A percentile compares a stretch with the other conserved stretches of the same genome.
phyloP scores from a whole-genome alignment of 176 grass and related monocot genomes.

The Avena eriantha region DNA sequence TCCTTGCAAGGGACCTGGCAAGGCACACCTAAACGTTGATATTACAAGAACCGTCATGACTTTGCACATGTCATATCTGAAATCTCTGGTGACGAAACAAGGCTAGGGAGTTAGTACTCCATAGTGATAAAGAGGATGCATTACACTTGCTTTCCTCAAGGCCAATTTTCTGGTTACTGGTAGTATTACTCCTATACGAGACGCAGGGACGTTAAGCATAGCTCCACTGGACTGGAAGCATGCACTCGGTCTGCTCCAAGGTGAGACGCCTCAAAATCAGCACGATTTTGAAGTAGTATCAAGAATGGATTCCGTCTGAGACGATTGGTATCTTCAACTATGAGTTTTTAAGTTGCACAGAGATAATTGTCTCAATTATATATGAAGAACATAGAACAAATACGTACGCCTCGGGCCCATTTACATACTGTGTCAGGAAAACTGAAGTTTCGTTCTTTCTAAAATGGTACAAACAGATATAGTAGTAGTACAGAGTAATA shows the following conservation, averaged over 20 bases:
- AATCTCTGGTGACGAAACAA: not conserved
- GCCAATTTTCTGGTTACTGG: too few relatives aligned
- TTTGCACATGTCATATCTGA: not conserved
- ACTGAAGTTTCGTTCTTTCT: not conserved
- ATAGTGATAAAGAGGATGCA: too few relatives aligned
- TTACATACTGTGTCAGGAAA: too few relatives aligned
- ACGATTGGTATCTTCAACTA: not conserved
- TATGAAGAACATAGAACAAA: not conserved
- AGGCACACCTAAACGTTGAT: not conserved
- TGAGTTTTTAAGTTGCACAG: not conserved
- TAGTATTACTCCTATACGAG: not conserved
- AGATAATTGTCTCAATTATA: not conserved
- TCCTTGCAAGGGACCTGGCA: not conserved
- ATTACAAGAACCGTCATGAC: conserved; percentile 7
- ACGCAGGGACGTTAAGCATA: not conserved
- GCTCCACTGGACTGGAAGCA: not conserved
- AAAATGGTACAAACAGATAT: not conserved
- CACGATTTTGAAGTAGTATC: not conserved
- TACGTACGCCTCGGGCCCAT: not conserved
- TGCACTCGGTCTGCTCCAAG: too few relatives aligned
- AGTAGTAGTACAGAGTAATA: not conserved
- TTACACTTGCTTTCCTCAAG: too few relatives aligned
- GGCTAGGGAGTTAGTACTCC: too few relatives aligned
- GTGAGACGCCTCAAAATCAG: too few relatives aligned
- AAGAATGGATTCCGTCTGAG: not conserved